Percentiles rank a stretch among this genome's conserved stretches.
phyloP scores from a whole-genome alignment of 192 early-diverging fungal genomes.

The Umbelopsis ramanniana region DNA sequence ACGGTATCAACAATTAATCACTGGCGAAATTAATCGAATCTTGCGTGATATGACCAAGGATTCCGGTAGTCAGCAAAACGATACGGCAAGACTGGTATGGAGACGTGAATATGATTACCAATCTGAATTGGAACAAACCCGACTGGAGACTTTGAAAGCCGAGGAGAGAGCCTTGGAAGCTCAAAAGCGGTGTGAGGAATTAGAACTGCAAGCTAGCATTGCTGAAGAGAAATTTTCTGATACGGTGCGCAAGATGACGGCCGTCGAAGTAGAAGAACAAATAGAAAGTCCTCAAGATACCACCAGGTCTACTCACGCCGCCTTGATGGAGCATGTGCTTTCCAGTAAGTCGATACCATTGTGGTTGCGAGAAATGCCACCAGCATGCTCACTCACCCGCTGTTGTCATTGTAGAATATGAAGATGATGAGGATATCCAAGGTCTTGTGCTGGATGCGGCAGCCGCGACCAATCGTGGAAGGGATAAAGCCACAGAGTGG shows the following conservation, averaged over 20 bases:
- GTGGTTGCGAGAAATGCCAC: too few species aligned
- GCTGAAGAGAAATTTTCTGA: slow-evolving; percentile 34
- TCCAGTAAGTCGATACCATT: slow-evolving; percentile 15
- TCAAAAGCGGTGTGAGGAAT: slow-evolving; percentile 33
- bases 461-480: slow-evolving; percentile 61
- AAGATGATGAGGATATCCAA: slow-evolving; percentile 64
- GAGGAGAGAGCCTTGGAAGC: slow-evolving; percentile 30
- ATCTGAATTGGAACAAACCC: slow-evolving; percentile 37
- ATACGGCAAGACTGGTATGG: slow-evolving; percentile 36
- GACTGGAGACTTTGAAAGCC: slow-evolving; percentile 29
- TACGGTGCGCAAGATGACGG: slow-evolving; percentile 9
- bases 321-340: not conserved
- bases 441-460: slow-evolving; percentile 73
- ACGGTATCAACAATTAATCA: slow-evolving; percentile 77
- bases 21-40: slow-evolving; percentile 83
- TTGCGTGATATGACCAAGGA: slow-evolving; percentile 71
- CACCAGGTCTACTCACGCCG: not conserved
- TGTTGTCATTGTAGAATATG: slow-evolving; percentile 45
- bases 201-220: slow-evolving; percentile 29
- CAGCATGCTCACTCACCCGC: not conserved
- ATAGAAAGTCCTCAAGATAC: slow-evolving; percentile 4
- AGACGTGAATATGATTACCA: slow-evolving; percentile 42
- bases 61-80: slow-evolving; percentile 27
- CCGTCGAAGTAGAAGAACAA: not conserved
- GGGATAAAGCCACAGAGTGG: slow-evolving; percentile 79